Evolutionary conservation across 768 basidiomycete species (phyloP), one percentile per base, ranked within the genome.

Genomic region (Termitomyces sp.): DNA sequence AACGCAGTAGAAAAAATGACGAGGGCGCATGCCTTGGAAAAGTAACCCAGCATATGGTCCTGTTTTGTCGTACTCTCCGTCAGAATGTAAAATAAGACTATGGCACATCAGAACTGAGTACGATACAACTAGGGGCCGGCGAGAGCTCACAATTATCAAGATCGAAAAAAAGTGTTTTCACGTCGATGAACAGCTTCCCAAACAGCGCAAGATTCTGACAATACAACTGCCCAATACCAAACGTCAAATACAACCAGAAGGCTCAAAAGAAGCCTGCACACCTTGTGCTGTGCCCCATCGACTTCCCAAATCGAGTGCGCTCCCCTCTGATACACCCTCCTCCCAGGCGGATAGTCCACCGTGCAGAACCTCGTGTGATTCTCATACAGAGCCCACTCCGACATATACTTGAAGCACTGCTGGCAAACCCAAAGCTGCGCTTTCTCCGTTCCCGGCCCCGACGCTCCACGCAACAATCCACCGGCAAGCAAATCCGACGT

Each of bases 171-270:
- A 96, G 76, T 12, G 96, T 96, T 76, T 99, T 99, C 64, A 96
- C 90, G 68, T 98, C 97, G 69, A 98, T 98, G 73, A 99, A 98
- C n/a, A 98, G 80, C 74, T 98, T 98, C 35, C 96, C 96, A 69
- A 98, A 98, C 7, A 98, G 81, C 18, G 94, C 91, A 35, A 99
- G 78, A 69, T 96, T 96, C 73, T 98, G 96, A 73, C 96, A 98
- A 70, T 96, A 98, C 6, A 98, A 81, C 96, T 98, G 70, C 3
- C 56, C 20, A 20, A 53, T 49, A 28, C 33, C 33, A 24, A 40
- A 38, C 9, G 45, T 64, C 40, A 44, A 35, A 57, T 24, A 22
- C 35, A 42, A 48, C 13, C 20, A n/a, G 42, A 56, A 13, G 28
- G 15, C 38, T 13, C 18, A 22, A 13, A 52, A 28, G 15, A 24